Evolutionary conservation across 2,329 filamentous ascomycete genomes (phyloP).

Genomic region (Bipolaris bicolor): DNA sequence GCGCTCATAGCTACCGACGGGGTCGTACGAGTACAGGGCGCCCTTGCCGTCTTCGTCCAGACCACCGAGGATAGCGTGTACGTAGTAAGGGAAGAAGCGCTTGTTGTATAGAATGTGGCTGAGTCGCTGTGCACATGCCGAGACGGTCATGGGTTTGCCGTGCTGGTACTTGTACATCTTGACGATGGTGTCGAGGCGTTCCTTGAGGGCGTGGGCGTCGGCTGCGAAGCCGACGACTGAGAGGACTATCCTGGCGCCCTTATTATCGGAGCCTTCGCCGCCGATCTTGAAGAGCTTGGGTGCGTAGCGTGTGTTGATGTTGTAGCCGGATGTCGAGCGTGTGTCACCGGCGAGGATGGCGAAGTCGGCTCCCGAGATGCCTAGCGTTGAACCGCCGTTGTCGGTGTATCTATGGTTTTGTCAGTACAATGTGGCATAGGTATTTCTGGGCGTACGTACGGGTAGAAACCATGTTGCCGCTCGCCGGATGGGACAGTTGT

Average conservation of each 20-base stretch:
- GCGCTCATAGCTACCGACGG: slow-evolving; percentile 95
- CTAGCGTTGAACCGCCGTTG: slow-evolving; percentile 95
- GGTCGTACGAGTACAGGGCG: slow-evolving; percentile 96
- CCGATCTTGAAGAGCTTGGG: slow-evolving; percentile 98
- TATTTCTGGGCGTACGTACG: slow-evolving; percentile 63
- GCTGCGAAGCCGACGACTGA: slow-evolving; percentile 96
- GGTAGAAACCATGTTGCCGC: slow-evolving; percentile 85
- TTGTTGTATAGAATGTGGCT: slow-evolving; percentile 96
- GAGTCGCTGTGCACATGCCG: slow-evolving; percentile 91
- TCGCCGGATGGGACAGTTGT: slow-evolving; percentile 55
- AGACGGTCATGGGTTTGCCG: slow-evolving; percentile 92
- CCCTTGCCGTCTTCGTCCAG: slow-evolving; percentile 94
- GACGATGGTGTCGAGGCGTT: slow-evolving; percentile 90
- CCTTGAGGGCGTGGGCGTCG: slow-evolving; percentile 90
- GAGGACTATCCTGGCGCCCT: slow-evolving; percentile 84
- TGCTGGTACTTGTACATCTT: slow-evolving; percentile 99
- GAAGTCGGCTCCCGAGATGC: slow-evolving; percentile 92
- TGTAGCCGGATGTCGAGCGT: slow-evolving; percentile 90
- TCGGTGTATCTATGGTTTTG: slow-evolving; percentile 77
- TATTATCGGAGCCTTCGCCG: slow-evolving; percentile 83
- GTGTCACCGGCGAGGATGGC: slow-evolving; percentile 97
- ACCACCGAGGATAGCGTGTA: slow-evolving; percentile 90
- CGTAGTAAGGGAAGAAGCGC: slow-evolving; percentile 99
- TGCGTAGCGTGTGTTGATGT: slow-evolving; percentile 94
- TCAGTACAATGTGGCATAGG: slow-evolving; percentile 18